Base-by-base conservation (phyloP, 83 land plant species). In the Picea abies region DNA sequence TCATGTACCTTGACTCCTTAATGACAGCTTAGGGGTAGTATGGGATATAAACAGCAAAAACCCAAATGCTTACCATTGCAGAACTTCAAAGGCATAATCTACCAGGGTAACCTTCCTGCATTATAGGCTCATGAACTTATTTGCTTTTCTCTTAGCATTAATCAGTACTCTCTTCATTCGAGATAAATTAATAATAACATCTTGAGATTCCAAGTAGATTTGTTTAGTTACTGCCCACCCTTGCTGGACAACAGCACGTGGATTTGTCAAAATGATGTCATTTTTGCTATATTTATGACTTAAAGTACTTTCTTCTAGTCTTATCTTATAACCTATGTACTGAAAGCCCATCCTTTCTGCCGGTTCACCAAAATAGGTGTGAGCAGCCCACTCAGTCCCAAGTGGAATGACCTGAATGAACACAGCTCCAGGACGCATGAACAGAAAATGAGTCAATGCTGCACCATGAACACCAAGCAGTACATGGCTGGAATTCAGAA, bases 391-490 rank as follows among this genome's bases (percentile, higher is more conserved):
- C 17, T 91, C 92, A 17, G 92, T 87, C 15, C 99, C 99, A 1
- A 97, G 86, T 3, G 99, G 98, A 41, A 97, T 85, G 4, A 97
- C 85, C 86, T 97, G 97, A 61, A 96, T 91, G 84, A 96, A 91
- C 39, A 92, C 92, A 20, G 94, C 66, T 26, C 92, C 92, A 12
- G 99, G 99, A 63, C 90, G 91, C 92, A 93, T 88, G 89, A 96
- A 96, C 63, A 96, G 84, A 82, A 93, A 92, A 81, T 96, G 99
- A 4, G 96, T 96, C 95, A 96, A 85, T 25, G 99, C 96, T 4
- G 99, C 99, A 8, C 99, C 99, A 81, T 96, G 99, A 58, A 96
- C 99, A n/a, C 95, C 99, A 71, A 96, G 61, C 89, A 96, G 85
- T 16, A 84, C 96, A 37, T 96, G 91, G 56, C 88, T 84, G 15